phyloP scores from a whole-genome alignment of 2,329 filamentous ascomycete species.

The Beauveria bassiana region DNA sequence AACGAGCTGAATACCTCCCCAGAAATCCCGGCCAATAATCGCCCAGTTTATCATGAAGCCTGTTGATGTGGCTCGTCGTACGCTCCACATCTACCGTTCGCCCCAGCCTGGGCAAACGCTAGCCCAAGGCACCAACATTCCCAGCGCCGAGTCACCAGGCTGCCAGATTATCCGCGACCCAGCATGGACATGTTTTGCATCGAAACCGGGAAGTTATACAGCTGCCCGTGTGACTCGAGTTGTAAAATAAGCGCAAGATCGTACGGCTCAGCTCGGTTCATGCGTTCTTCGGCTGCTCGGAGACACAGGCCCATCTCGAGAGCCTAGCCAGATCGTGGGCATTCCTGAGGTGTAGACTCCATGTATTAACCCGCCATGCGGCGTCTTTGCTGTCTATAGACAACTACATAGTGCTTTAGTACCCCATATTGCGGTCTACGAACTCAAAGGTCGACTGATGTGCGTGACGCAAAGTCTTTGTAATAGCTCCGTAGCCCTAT shows the following conservation, averaged over 20 bases:
- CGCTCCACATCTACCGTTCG: neutral
- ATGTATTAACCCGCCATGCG: neutral
- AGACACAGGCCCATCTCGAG: too few species aligned
- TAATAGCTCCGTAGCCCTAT: too few species aligned
- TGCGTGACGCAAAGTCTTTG: too few species aligned
- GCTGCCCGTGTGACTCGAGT: neutral
- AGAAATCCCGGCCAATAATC: constrained; percentile 17
- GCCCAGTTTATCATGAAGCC: constrained; percentile 22
- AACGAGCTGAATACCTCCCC: neutral
- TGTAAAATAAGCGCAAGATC: neutral
- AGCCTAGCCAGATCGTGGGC: neutral
- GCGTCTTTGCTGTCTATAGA: neutral
- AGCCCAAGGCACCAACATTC: constrained; percentile 24
- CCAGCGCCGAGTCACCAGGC: constrained; percentile 6
- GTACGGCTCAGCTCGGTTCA: neutral
- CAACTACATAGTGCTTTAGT: neutral
- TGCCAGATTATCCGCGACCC: neutral
- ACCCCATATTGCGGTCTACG: too few species aligned
- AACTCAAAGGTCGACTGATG: too few species aligned
- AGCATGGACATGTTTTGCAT: neutral
- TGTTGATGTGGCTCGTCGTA: constrained; percentile 12
- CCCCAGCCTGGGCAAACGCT: neutral
- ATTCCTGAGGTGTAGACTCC: too few species aligned
- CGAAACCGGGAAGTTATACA: neutral
- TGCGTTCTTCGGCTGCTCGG: too few species aligned